These are phyloP conservation scores for Paecilomyces formosus DNA, from an alignment of 2,329 filamentous ascomycete genomes.

Conservation along the genomic window DNA sequence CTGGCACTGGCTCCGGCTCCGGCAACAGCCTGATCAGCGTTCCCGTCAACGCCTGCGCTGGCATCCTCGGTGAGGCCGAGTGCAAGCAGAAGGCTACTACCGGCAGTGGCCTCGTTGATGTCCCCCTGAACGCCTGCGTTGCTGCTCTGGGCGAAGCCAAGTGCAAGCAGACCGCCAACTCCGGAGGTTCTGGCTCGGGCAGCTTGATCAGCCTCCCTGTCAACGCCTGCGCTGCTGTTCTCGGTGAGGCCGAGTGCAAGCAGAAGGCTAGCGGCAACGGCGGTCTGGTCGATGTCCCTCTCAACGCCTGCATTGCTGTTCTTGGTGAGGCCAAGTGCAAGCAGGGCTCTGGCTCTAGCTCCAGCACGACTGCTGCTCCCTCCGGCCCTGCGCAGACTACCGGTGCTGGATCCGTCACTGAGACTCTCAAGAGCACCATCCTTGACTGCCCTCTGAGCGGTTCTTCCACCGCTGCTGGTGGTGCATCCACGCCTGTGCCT, in stretches of 20 bases:
- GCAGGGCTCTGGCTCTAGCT: background rate
- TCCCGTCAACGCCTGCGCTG: background rate
- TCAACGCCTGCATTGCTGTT: background rate
- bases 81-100: background rate
- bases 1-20: background rate
- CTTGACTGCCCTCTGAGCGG: background rate
- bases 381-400: background rate
- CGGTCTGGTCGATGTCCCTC: background rate
- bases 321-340: background rate
- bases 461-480: too few relatives aligned
- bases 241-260: background rate
- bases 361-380: background rate
- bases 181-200: constrained; percentile 2
- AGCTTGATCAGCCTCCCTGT: background rate
- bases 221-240: background rate
- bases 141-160: background rate
- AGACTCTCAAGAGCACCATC: background rate
- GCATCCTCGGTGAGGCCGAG: background rate
- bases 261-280: background rate
- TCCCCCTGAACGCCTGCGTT: background rate
- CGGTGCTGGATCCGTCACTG: background rate
- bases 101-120: background rate
- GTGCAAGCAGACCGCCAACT: background rate
- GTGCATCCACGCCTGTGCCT: too few relatives aligned
- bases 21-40: background rate